phyloP scores from a whole-genome alignment of 2,329 filamentous ascomycete species.

The Nemania serpens region DNA sequence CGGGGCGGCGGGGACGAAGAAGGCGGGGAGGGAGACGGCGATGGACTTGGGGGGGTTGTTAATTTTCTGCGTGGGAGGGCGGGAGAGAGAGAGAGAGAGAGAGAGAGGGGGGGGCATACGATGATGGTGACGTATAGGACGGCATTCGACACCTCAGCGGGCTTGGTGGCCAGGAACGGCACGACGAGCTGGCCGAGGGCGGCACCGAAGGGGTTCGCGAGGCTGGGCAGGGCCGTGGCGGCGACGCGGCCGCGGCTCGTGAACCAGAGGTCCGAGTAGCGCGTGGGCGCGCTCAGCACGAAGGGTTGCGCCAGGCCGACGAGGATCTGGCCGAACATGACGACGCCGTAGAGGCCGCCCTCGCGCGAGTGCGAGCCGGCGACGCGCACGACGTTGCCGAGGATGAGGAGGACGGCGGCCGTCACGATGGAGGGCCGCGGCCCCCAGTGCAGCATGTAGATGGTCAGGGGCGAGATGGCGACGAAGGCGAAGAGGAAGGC shows the following conservation, averaged over 20 bases:
- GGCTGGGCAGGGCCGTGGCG: conserved; percentile 81
- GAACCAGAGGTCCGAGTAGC: conserved; percentile 96
- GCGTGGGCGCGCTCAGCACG: conserved; percentile 83
- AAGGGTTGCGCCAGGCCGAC: conserved; percentile 91
- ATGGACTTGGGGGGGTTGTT: conserved; percentile 40
- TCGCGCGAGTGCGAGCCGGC: conserved; percentile 62
- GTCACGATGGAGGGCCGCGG: conserved; percentile 78
- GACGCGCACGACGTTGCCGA: conserved; percentile 92
- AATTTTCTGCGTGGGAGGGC: not conserved
- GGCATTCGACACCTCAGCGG: conserved; percentile 74
- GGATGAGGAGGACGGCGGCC: conserved; percentile 72
- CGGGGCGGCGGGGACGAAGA: conserved; percentile 78
- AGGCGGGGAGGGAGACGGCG: conserved; percentile 70
- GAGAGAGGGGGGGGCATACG: conserved; percentile 52
- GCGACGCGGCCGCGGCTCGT: conserved; percentile 80
- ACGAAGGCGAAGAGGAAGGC: conserved; percentile 86
- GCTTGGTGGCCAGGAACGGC: conserved; percentile 71
- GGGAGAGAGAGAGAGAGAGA: conserved; percentile 8
- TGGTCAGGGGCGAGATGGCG: conserved; percentile 69
- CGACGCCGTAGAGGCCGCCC: conserved; percentile 71
- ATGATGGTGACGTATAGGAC: conserved; percentile 86
- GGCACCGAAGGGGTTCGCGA: conserved; percentile 89
- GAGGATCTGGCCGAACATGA: conserved; percentile 91
- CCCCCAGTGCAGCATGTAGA: conserved; percentile 79
- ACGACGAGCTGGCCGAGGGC: conserved; percentile 87